These are phyloP conservation scores for Fusarium veterinarium DNA, from an alignment of 2,329 filamentous ascomycete genomes.

Conservation along the genomic window DNA sequence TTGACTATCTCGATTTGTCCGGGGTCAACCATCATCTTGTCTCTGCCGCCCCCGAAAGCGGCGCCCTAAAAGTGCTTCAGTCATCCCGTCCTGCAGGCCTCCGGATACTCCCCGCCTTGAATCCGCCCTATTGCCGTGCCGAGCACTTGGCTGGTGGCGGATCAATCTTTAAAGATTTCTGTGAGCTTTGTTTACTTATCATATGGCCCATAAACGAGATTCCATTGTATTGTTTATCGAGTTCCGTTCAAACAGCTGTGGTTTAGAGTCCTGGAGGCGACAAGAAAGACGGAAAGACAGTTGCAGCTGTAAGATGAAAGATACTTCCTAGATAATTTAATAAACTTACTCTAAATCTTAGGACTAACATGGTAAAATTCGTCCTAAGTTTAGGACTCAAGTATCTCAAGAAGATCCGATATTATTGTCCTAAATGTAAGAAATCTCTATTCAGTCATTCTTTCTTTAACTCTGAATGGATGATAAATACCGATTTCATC, in stretches of 20 bases:
- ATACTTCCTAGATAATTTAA: too few relatives aligned
- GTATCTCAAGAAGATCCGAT: neutral
- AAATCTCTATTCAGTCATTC: neutral
- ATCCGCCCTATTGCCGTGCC: constrained; percentile 30
- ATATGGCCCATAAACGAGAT: neutral
- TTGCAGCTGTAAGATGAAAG: neutral
- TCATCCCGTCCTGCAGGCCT: constrained; percentile 9
- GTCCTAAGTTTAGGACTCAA: neutral
- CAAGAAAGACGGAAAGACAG: neutral
- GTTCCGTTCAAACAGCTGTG: too few relatives aligned
- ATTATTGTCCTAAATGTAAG: neutral
- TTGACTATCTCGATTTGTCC: constrained; percentile 5
- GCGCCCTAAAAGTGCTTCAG: neutral
- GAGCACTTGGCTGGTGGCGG: constrained; percentile 8
- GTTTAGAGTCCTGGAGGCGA: neutral
- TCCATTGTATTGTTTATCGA: too few relatives aligned
- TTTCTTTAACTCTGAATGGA: neutral
- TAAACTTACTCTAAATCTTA: neutral
- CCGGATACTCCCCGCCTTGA: constrained; percentile 3
- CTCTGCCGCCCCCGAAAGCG: constrained; percentile 30
- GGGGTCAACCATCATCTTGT: neutral
- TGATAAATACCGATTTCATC: neutral
- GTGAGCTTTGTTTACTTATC: neutral
- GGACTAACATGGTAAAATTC: too few relatives aligned
- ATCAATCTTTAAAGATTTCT: neutral